A percentile compares a stretch with the other conserved stretches of the same genome.
Conservation (phyloP, 768 basidiomycete genomes). For the Trametes gibbosa region DNA sequence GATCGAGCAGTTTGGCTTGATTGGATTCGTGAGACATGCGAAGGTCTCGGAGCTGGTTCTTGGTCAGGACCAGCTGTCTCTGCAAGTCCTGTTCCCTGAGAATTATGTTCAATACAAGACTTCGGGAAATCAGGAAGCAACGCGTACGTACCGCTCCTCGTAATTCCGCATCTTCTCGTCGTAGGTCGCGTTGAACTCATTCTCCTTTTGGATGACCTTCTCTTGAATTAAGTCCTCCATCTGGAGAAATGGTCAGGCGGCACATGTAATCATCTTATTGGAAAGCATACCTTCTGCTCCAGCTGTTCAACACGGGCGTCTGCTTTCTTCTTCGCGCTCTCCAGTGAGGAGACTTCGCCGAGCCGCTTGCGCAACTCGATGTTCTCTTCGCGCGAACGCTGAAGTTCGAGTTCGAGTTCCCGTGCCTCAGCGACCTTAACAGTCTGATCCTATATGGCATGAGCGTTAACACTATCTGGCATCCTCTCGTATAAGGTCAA, state of each 20-base stretch:
- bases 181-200: constrained; percentile 94
- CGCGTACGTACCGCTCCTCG: constrained; percentile 74
- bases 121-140: neutral
- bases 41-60: constrained; percentile 86
- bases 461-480: neutral
- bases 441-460: constrained; percentile 74
- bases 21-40: constrained; percentile 89
- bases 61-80: constrained; percentile 85
- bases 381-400: constrained; percentile 78
- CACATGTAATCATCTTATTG: neutral
- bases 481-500: neutral
- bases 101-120: neutral
- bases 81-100: constrained; percentile 88
- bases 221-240: constrained; percentile 95
- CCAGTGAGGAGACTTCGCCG: constrained; percentile 59
- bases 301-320: constrained; percentile 72
- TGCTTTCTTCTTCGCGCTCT: constrained; percentile 72
- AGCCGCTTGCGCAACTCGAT: constrained; percentile 69
- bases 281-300: constrained; percentile 68
- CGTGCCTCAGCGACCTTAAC: constrained; percentile 83
- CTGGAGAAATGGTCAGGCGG: constrained; percentile 37
- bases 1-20: constrained; percentile 89
- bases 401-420: constrained; percentile 72
- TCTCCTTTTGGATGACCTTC: constrained; percentile 88
- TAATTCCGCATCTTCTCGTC: constrained; percentile 96